phyloP scores from a whole-genome alignment of 1,284 basidiomycete species.

The Amylostereum areolatum region DNA sequence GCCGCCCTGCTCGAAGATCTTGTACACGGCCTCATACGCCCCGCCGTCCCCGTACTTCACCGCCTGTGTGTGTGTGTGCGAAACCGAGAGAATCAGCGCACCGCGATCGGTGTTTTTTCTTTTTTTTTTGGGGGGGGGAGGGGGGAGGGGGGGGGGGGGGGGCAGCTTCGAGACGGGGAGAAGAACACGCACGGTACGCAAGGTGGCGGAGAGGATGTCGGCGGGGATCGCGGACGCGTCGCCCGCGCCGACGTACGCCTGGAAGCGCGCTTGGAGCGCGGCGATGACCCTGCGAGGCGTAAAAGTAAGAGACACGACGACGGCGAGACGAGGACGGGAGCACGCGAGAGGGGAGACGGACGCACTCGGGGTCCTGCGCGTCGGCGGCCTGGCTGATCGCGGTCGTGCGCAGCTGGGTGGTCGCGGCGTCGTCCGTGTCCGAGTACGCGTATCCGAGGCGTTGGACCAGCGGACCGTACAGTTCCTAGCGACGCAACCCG shows the following conservation, averaged over 20 bases:
- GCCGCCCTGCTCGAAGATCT: conserved; percentile 61
- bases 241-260: conserved; percentile 61
- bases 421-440: conserved; percentile 66
- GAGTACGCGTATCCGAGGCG: conserved; percentile 78
- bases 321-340: no score
- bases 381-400: conserved; percentile 67
- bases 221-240: conserved; percentile 80
- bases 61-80: conserved; percentile 7
- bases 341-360: conserved; percentile 1
- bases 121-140: no score
- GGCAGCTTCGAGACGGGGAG: no score
- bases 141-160: no score
- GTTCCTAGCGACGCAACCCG: conserved; percentile 31
- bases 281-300: conserved; percentile 68
- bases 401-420: conserved; percentile 70
- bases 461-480: conserved; percentile 79
- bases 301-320: not conserved
- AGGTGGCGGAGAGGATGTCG: conserved; percentile 60
- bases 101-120: no score
- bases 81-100: conserved; percentile 3
- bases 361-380: conserved; percentile 55
- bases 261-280: conserved; percentile 75
- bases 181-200: conserved; percentile 37
- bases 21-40: conserved; percentile 75
- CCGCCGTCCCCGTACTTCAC: conserved; percentile 41